A percentile compares a stretch with the other conserved stretches of the same genome.
phyloP scores from a whole-genome alignment of 768 basidiomycete genomes.

The Kwoniella sp. region DNA sequence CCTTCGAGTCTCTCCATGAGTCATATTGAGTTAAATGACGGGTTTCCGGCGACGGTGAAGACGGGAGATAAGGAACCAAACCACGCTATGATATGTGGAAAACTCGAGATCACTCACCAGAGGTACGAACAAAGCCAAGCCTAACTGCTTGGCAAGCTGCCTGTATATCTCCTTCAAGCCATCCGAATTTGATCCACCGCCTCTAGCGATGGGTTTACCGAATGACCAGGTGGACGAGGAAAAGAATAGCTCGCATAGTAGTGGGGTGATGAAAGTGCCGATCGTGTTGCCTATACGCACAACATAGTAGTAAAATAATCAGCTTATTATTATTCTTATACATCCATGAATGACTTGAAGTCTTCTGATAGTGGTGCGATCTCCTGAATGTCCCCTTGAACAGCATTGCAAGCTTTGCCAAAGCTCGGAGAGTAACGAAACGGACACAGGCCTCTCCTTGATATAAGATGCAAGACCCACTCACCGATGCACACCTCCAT shows the following conservation, averaged over 20 bases:
- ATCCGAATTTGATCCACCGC: conserved; percentile 28
- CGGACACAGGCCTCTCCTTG: too few species aligned
- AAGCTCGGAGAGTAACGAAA: background rate
- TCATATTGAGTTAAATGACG: too few species aligned
- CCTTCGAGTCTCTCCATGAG: background rate
- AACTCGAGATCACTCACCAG: conserved; percentile 33
- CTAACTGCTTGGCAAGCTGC: conserved; percentile 42
- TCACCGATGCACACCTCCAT: conserved; percentile 44
- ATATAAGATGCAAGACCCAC: too few species aligned
- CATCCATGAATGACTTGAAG: too few species aligned
- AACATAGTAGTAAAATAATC: background rate
- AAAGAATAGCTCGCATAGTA: conserved; percentile 41
- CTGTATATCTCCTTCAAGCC: conserved; percentile 46
- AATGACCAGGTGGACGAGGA: conserved; percentile 37
- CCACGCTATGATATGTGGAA: background rate
- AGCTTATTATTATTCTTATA: background rate
- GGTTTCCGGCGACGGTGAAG: too few species aligned
- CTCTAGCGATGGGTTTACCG: conserved; percentile 36
- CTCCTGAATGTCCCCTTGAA: too few species aligned
- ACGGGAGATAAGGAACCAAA: too few species aligned
- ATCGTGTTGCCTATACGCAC: conserved; percentile 34
- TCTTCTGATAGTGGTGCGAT: too few species aligned
- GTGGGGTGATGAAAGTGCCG: conserved; percentile 45
- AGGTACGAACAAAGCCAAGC: conserved; percentile 44
- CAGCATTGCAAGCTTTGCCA: background rate